Conservation (phyloP, 2,329 filamentous ascomycete genomes). For the Phoma herbarum region DNA sequence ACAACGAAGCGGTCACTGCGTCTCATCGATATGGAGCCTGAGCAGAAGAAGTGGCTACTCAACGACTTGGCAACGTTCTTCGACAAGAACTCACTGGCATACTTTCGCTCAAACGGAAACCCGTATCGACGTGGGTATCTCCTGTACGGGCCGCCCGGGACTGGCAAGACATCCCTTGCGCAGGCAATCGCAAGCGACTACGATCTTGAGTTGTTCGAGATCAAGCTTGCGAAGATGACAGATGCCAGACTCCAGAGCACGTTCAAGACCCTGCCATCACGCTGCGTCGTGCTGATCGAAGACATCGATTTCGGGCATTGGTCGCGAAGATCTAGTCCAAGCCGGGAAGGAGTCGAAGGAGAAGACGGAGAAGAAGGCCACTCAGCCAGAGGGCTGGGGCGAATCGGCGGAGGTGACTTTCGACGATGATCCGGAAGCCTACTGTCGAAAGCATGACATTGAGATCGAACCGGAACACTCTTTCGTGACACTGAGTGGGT, state of each 20-base stretch:
- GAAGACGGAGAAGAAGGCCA: background rate
- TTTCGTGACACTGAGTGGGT: background rate
- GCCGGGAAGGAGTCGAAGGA: background rate
- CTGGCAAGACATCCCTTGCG: background rate
- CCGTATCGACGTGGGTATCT: background rate
- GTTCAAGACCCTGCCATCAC: background rate
- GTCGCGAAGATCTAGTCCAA: background rate
- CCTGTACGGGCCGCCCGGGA: background rate
- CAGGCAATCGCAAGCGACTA: slow-evolving; percentile 1
- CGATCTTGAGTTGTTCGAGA: background rate
- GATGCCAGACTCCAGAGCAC: background rate
- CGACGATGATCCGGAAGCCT: background rate
- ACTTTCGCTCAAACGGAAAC: background rate
- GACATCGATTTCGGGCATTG: background rate
- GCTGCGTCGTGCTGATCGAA: background rate
- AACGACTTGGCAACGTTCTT: background rate
- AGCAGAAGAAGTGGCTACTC: background rate
- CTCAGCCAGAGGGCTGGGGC: background rate
- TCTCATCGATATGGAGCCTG: background rate
- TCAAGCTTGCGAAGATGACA: background rate
- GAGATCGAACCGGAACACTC: background rate
- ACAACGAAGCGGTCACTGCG: background rate
- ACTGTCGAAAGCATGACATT: background rate
- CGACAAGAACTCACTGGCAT: background rate
- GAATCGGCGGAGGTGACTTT: background rate